Base-by-base conservation (phyloP, 768 basidiomycete genomes). In the Asterophora parasitica region DNA sequence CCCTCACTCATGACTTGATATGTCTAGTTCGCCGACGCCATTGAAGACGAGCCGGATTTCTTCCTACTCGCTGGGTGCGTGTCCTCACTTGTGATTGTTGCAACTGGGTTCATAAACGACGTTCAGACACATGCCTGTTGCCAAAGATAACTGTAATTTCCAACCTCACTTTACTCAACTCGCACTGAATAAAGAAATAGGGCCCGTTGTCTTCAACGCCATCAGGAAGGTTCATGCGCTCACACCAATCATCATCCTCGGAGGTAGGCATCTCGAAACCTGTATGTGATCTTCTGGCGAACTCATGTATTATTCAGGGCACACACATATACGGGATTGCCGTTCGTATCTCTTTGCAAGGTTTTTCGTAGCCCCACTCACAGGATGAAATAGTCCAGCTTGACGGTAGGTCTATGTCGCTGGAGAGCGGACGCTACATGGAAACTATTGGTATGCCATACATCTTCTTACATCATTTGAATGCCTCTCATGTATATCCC, bases 391-490 rank as follows among this genome's bases (percentile, higher is more conserved):
- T 23, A 23, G 23, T 76, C 16, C 82, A 83, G 62, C 68, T 81
- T 16, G 91, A 92, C 62, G 77, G 75, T 4, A 74, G 83, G 15
- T 83, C 84, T 0, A 89, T 92, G 72, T 73, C 83, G 2, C 61
- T 93, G 50, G 87, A 91, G 58, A 85, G 88, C 52, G 88, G 93
- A 13, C 73, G 90, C 19, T 95, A 94, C 61, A 88, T 95, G 85
- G 93, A 96, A 67, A 96, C 92, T 7, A 71, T 94, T 46, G 91
- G 89, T 85, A 39, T 9, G 77, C 15, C 32, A 45, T 47, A 32
- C 12, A 23, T 51, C 37, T 52, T 2, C 23, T 23, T 23, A 3
- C 23, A 3, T 23, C 6, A 3, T 6, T 23, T 23, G 23, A 23
- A 23, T 23, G 3, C 6, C 3, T 23, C 23, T 23, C 23, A 11